Base-by-base conservation (phyloP, 2,329 filamentous ascomycete species). In the Fusarium sp. region DNA sequence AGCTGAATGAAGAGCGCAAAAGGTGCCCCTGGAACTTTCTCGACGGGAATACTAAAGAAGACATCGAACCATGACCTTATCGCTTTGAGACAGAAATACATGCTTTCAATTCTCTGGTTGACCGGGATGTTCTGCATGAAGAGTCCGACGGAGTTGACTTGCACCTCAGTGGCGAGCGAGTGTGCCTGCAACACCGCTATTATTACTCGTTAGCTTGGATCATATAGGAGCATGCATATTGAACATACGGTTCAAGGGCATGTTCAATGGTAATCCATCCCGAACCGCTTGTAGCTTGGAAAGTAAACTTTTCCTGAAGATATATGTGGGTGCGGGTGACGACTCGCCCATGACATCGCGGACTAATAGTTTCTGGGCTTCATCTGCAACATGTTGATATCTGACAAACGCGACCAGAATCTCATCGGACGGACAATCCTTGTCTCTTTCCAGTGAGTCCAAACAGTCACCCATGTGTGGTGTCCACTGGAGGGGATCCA, bases 381-480 rank as follows among this genome's bases (percentile, higher is more conserved):
- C 75, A n/a, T 81, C 78, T 33, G 71, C 63, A 9, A 81, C 66
- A 10, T 77, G 72, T 53, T 80, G 78, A 10, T 78, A 67, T 23
- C 69, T 74, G 19, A 77, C 52, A 10, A 77, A 64, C 1, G 72
- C 48, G 4, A 66, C 69, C 1, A 88, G 74, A 2, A 83, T 63
- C 25, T 76, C 74, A 66, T 89, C 86, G 2, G 78, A 77, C 0
- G 78, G 73, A 21, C 75, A 76, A 51, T 86, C 81, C 8, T 76
- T 76, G 2, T 77, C 72, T 14, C 77, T 72, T 5, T 76, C 73
- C 0, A 89, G 72, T 2, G 77, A 61, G 5, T 77, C 71, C 1
- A 88, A 73, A 32, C 80, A 84, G 32, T 87, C 84, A 27, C 87
- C 84, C 76, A 88, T 80, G 47, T 86, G 80, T 2, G 80, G 63